Evolutionary conservation across 179 eudicot genomes (phyloP).

Genomic region (Camellia oleifera): DNA sequence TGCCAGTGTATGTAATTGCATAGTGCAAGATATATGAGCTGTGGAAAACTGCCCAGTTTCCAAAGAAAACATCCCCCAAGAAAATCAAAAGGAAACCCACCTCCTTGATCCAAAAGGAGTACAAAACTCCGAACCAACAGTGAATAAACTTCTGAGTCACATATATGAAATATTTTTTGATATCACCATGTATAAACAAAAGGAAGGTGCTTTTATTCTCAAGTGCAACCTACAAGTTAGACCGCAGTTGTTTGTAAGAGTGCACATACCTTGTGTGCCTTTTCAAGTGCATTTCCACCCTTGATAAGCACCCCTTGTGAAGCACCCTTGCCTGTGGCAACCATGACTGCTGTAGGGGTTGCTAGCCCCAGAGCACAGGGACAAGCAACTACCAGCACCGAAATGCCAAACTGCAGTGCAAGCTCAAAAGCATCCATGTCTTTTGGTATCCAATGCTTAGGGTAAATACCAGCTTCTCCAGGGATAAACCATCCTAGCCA

Average conservation of each 20-base stretch:
- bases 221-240: neutral
- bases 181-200: neutral
- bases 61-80: neutral
- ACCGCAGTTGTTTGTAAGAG: neutral
- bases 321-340: conserved; percentile 97
- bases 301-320: conserved; percentile 90
- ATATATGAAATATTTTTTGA: no score
- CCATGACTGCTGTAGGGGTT: conserved; percentile 98
- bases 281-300: conserved; percentile 85
- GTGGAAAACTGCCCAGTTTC: neutral
- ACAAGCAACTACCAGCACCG: conserved; percentile 91
- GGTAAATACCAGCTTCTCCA: conserved; percentile 72
- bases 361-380: conserved; percentile 96
- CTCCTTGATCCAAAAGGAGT: no score
- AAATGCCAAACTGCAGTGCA: conserved; percentile 89
- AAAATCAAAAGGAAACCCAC: no score
- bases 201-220: neutral
- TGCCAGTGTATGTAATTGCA: no score
- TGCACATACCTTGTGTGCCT: conserved; percentile 74
- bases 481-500: conserved; percentile 80
- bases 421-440: conserved; percentile 90
- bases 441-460: conserved; percentile 69
- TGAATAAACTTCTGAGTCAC: no score
- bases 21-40: neutral
- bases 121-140: no score